Conservation (phyloP, 2,329 filamentous ascomycete genomes). For the Elsinoe ampelina region DNA sequence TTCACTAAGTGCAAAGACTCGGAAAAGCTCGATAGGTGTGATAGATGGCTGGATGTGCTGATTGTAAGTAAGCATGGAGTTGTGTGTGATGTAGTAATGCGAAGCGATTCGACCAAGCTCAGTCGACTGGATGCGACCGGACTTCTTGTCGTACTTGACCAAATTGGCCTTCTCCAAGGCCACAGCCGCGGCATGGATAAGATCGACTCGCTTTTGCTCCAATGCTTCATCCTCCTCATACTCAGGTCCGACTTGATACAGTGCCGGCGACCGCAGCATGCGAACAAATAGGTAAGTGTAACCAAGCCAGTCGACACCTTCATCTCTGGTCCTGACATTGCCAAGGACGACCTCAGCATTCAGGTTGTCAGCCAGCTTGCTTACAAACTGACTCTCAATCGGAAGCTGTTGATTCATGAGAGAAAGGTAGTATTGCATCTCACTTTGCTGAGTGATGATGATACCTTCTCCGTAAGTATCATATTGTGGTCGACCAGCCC, state of each 20-base stretch:
- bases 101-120: slow-evolving; percentile 93
- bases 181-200: slow-evolving; percentile 85
- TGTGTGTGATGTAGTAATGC: slow-evolving; percentile 96
- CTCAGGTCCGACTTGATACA: slow-evolving; percentile 93
- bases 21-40: slow-evolving; percentile 89
- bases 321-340: slow-evolving; percentile 82
- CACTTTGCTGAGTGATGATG: slow-evolving; percentile 89
- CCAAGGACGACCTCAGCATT: slow-evolving; percentile 95
- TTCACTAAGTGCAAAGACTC: slow-evolving; percentile 88
- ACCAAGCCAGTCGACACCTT: slow-evolving; percentile 97
- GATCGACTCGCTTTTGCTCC: slow-evolving; percentile 94
- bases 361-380: slow-evolving; percentile 86
- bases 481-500: slow-evolving; percentile 90
- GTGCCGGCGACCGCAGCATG: slow-evolving; percentile 87
- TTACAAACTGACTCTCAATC: slow-evolving; percentile 92
- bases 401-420: slow-evolving; percentile 94
- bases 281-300: slow-evolving; percentile 97
- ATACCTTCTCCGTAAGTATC: slow-evolving; percentile 98
- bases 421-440: slow-evolving; percentile 96
- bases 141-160: slow-evolving; percentile 91
- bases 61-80: slow-evolving; percentile 95
- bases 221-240: slow-evolving; percentile 86
- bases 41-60: slow-evolving; percentile 89
- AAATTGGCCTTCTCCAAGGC: slow-evolving; percentile 81
- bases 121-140: slow-evolving; percentile 77